Base-by-base conservation (phyloP, 2,329 filamentous ascomycete genomes). In the Talaromyces sp. region DNA sequence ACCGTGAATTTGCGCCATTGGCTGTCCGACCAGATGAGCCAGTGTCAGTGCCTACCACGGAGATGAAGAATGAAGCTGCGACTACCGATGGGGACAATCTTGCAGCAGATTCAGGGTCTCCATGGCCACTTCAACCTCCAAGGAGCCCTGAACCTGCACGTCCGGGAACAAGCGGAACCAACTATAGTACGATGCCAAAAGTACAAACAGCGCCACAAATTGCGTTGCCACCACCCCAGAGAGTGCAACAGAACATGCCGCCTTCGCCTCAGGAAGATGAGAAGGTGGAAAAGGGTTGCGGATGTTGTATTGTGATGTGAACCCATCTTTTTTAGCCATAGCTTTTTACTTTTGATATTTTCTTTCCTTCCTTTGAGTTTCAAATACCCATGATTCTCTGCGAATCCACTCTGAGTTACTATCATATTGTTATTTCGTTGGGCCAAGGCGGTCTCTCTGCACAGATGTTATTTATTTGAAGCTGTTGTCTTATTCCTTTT, bases 1-100 rank as follows among this genome's bases (percentile, higher is more conserved):
- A 97, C 79, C 91, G 88, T 68, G 89, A 96, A 66, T 95, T 97
- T 79, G 88, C 90, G 19, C 89, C 93, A 6, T 81, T 98, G 68
- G 95, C 79, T 43, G 75, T 82, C 37, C 74, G 77, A 14, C 71
- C 75, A 3, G 73, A 79, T 16, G 70, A 71, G n/a, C 68, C 68
- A 11, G 71, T 67, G 27, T 61, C 3, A 66, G 65, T 54, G 13
- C 35, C 69, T n/a, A 70, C 73, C 60, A 70, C 68, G 54, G 70
- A 72, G 45, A 61, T 65, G 54, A 65, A 67, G 45, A 52, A 63
- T 41, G 49, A 60, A 35, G 22, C 68, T n/a, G 62, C 69, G 43
- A 27, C 19, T 52, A 31, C 49, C 10, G 59, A 66, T 27, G 41
- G 41, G 19, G 61, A 63, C 14, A 56, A 24, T n/a, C 50, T 47